Base-by-base conservation (phyloP, 768 basidiomycete species). In the Pluteus cervinus region DNA sequence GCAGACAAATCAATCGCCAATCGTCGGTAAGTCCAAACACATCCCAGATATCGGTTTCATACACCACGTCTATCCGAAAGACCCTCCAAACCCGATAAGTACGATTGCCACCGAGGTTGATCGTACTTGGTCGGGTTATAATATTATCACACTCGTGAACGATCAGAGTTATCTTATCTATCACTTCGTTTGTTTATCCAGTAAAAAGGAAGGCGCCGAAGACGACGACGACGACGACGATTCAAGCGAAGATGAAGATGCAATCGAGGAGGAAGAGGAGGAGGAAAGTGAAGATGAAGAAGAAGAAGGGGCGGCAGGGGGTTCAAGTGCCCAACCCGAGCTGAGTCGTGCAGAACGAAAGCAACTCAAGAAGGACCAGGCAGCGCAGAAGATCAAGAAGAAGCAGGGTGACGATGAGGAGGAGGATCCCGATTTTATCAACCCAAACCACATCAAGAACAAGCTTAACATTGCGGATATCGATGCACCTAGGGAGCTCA, bases 341-440 rank as follows among this genome's bases (percentile, higher is more conserved):
- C 64, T 91, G 37, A 69, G 73, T 10, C 79, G 90, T 24, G 61
- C 73, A 1, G 81, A 93, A 58, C 69, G 86, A 41, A 76, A 74
- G 46, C 90, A 83, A 21, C 58, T 85, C 52, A 92, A 92, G 76
- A 91, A 86, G 73, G 81, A 86, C 53, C 79, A 84, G 52, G 69
- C 70, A 16, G 65, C 69, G 37, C 56, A 70, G 52, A 67, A 73
- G 53, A 51, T 65, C 53, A 53, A 63, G 45, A 47, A 54, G 50
- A 49, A 38, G 15, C 48, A 46, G 42, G 56, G 60, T 0, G 65
- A 56, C 11, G 75, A 71, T 0, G 72, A 66, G 1, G 78, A 71
- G 3, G 76, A 80, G 22, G 86, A 91, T 43, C 69, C 71, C 0
- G 75, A 87, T 44, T 61, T 88, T 34, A 73, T 81, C 47, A 91